phyloP scores from a whole-genome alignment of 345 rosid genomes.

The Populus ilicifolia region DNA sequence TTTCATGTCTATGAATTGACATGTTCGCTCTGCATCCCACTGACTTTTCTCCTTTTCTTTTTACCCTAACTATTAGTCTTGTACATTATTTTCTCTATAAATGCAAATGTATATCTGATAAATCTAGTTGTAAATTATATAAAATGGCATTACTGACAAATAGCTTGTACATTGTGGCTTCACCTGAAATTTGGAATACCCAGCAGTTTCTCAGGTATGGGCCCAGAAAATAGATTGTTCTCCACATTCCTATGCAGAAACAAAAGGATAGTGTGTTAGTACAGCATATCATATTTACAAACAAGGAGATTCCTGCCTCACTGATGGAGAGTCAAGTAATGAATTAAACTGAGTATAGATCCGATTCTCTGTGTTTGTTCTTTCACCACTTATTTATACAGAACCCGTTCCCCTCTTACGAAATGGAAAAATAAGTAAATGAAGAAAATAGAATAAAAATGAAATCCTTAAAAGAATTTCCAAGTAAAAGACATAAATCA shows the following conservation, averaged over 20 bases:
- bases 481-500: not conserved
- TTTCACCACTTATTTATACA: not conserved
- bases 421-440: no score
- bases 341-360: not conserved
- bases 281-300: not conserved
- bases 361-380: not conserved
- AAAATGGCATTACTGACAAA: not conserved
- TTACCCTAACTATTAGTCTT: not conserved
- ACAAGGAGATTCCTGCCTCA: not conserved
- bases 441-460: not conserved
- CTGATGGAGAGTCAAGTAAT: not conserved
- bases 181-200: constrained; percentile 74
- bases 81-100: not conserved
- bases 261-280: constrained; percentile 17
- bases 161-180: not conserved
- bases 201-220: constrained; percentile 65
- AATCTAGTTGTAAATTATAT: not conserved
- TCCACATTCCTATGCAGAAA: constrained; percentile 58
- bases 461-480: not conserved
- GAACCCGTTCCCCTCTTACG: not conserved
- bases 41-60: not conserved
- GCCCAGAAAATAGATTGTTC: constrained; percentile 84
- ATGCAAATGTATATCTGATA: not conserved
- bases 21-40: not conserved
- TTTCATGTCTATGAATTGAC: not conserved